Evolutionary conservation across 1,284 basidiomycete genomes (phyloP).

Genomic region (Agroathelia rolfsii): DNA sequence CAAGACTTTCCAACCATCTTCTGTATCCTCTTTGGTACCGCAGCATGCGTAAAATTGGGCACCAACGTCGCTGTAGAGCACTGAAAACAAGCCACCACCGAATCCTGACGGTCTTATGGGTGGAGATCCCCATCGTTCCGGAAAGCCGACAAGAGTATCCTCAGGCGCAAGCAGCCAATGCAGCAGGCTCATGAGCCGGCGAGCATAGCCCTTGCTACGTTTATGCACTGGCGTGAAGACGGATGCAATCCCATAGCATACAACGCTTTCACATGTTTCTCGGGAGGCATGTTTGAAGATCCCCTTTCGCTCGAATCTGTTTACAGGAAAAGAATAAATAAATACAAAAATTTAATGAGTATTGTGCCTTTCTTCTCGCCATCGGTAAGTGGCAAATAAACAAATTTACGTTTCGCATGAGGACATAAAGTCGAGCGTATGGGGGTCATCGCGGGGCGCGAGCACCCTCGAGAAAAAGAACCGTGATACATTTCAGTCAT

Average conservation of each 20-base stretch:
- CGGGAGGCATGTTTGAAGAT: slow-evolving; percentile 12
- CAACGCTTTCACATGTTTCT: slow-evolving; percentile 16
- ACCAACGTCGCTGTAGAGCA: slow-evolving; percentile 57
- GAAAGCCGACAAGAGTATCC: slow-evolving; percentile 12
- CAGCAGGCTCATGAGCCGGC: slow-evolving; percentile 42
- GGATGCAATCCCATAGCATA: slow-evolving; percentile 36
- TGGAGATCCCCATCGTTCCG: slow-evolving; percentile 13
- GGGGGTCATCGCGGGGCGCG: slow-evolving; percentile 27
- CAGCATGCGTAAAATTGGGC: slow-evolving; percentile 23
- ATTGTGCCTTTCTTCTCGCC: slow-evolving; percentile 1
- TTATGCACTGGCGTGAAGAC: slow-evolving; percentile 37
- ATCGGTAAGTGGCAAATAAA: not conserved
- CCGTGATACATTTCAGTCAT: not conserved
- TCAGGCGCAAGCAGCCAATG: slow-evolving; percentile 35
- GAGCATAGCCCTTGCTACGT: slow-evolving; percentile 38
- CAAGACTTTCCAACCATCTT: slow-evolving; percentile 42
- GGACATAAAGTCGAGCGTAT: slow-evolving; percentile 28
- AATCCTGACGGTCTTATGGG: slow-evolving; percentile 7
- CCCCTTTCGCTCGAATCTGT: slow-evolving; percentile 24
- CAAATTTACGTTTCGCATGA: slow-evolving; percentile 31
- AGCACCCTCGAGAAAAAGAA: slow-evolving; percentile 28
- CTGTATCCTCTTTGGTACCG: no score
- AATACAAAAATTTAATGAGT: slow-evolving; percentile 10
- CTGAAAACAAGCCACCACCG: slow-evolving; percentile 15
- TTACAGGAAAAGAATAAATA: slow-evolving; percentile 7